Base-by-base conservation (phyloP, 495 filamentous ascomycete species). In the Aspergillus haitiensis region DNA sequence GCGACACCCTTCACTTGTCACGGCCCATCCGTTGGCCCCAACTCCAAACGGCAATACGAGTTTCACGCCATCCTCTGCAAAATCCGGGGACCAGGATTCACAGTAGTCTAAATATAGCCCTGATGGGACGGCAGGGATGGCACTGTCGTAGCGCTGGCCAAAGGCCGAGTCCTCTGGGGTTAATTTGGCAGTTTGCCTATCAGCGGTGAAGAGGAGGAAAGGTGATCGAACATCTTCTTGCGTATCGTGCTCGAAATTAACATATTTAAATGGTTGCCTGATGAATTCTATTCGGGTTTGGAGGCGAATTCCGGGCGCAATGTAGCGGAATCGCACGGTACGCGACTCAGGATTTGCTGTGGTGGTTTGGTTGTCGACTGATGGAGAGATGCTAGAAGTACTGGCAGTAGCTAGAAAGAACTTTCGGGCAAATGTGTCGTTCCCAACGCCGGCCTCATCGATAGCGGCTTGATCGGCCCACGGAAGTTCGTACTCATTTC, bases 21-120 rank as follows among this genome's bases (percentile, higher is more conserved):
- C 16, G 27, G 48, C 48, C 48, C 48, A 51, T 7, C 50, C 50
- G 31, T 52, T 34, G 13, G 32, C 7, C 7, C 50, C 50, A 52
- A 52, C n/a, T 9, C 27, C 27, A 16, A 12, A 52, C 10, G 50
- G 27, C 31, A 52, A 33, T 8, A 34, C 5, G 27, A 37, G 32
- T 0, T 2, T 27, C 7, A 27, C 15, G 32, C 31, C 32, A 46
- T 46, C 18, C 7, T 46, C 42, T 5, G 18, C n/a, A 8, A 5
- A 13, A 8, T 46, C 13, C 3, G 3, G 6, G 13, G 7, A 18
- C 0, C 42, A 5, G 15, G n/a, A 13, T 4, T 46, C 42, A 0
- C 42, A 5, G 21, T 27, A 27, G 18, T 8, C 15, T 13, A 46
- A 8, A 16, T 46, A 46, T 5, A 46, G 42, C 7, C 42, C 42